phyloP scores from a whole-genome alignment of 2,329 filamentous ascomycete species.

The Xylaria sp. region DNA sequence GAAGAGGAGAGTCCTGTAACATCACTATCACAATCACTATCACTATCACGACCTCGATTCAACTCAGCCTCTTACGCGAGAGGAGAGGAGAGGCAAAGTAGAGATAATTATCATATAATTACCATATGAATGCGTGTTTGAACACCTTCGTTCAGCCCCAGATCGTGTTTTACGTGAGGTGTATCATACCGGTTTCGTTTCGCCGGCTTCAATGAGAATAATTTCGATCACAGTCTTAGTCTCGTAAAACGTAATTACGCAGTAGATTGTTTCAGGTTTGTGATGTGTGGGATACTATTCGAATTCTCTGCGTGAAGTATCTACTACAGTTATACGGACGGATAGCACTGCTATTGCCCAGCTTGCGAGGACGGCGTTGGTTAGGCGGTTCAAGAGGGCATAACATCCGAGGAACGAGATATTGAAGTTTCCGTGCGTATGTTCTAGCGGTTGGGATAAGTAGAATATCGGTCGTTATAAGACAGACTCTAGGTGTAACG shows the following conservation, averaged over 20 bases:
- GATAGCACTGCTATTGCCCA: neutral
- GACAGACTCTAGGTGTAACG: neutral
- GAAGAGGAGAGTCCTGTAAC: slow-evolving; percentile 1
- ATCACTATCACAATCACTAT: slow-evolving; percentile 1
- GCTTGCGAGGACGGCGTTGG: too few relatives aligned
- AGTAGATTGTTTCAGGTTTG: neutral
- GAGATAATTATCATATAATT: neutral
- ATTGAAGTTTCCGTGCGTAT: neutral
- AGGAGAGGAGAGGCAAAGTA: neutral
- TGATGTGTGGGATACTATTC: neutral
- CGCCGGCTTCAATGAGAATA: neutral
- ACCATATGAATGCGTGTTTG: neutral
- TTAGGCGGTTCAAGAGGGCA: neutral
- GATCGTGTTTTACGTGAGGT: neutral
- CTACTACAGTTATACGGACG: neutral
- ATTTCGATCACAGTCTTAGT: too few relatives aligned
- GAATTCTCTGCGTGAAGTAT: too few relatives aligned
- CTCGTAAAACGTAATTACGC: too few relatives aligned
- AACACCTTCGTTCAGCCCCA: neutral
- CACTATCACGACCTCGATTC: neutral
- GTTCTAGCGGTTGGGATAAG: neutral
- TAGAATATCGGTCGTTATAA: neutral
- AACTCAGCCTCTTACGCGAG: neutral
- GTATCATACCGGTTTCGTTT: neutral
- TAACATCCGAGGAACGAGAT: neutral